Percentiles rank a stretch among this genome's conserved stretches.
Evolutionary conservation across 306 rosid species (phyloP).

Genomic region (Lupinus albus): DNA sequence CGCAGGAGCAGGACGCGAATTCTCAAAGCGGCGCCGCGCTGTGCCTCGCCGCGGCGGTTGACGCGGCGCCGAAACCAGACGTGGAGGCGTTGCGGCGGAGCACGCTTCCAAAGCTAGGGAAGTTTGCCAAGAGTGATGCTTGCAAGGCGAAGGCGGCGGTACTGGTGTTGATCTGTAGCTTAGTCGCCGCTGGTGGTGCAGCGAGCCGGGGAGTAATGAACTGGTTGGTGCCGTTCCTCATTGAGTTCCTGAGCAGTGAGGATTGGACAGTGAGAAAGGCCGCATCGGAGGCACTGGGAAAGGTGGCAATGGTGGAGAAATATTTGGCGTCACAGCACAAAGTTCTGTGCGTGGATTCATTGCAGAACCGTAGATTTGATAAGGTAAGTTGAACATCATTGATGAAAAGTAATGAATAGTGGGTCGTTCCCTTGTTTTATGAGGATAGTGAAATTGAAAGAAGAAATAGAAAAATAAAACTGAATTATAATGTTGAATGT

Average conservation of each 20-base stretch:
- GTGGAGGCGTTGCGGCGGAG: constrained; percentile 55
- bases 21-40: constrained; percentile 96
- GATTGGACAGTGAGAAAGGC: constrained; percentile 97
- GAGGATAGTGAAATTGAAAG: constrained; percentile 21
- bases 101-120: constrained; percentile 68
- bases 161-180: constrained; percentile 71
- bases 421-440: background rate
- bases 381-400: constrained; percentile 55
- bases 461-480: background rate
- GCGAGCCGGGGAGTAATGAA: constrained; percentile 64
- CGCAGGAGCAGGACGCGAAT: constrained; percentile 74
- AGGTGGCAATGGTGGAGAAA: constrained; percentile 67
- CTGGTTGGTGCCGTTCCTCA: constrained; percentile 80
- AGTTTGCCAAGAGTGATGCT: constrained; percentile 72
- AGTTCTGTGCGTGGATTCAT: constrained; percentile 64
- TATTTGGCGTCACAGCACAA: constrained; percentile 64
- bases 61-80: constrained; percentile 77
- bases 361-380: constrained; percentile 89
- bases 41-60: constrained; percentile 87
- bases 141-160: constrained; percentile 83
- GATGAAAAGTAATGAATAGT: background rate
- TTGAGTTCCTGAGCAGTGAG: constrained; percentile 69
- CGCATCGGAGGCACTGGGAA: constrained; percentile 78
- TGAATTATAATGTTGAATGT: constrained; percentile 2
- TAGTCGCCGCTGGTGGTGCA: constrained; percentile 74